Evolutionary conservation across 352 stramenopile species (phyloP).

Genomic region (Elongisporangium prolatum): DNA sequence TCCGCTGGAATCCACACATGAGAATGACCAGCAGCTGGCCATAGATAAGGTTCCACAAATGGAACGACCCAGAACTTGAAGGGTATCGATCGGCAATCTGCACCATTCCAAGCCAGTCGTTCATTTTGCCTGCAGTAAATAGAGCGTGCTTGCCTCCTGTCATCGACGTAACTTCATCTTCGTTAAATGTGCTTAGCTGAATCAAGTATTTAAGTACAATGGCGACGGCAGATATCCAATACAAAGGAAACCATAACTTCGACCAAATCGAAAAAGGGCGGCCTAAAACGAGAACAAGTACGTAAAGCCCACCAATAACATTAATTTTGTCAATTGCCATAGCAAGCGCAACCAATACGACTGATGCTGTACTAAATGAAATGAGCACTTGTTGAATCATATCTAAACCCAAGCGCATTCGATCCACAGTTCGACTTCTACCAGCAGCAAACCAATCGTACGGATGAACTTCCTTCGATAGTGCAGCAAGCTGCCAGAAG

Average conservation of each 20-base stretch:
- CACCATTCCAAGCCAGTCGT: constrained; percentile 54
- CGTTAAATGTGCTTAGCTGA: constrained; percentile 55
- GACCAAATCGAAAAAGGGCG: constrained; percentile 60
- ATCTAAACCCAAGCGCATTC: constrained; percentile 47
- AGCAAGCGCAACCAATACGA: constrained; percentile 70
- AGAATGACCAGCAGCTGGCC: constrained; percentile 65
- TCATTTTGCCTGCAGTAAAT: constrained; percentile 44
- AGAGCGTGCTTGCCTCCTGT: constrained; percentile 18
- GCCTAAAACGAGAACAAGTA: constrained; percentile 54
- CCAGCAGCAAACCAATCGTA: constrained; percentile 67
- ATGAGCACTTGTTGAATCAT: constrained; percentile 61
- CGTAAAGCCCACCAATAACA: constrained; percentile 60
- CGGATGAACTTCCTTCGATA: constrained; percentile 54
- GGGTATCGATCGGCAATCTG: constrained; percentile 38
- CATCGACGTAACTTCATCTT: constrained; percentile 10
- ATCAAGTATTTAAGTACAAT: constrained; percentile 62
- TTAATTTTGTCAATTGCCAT: constrained; percentile 56
- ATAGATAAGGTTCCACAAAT: constrained; percentile 49
- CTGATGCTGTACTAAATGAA: constrained; percentile 57
- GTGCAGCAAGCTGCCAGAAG: constrained; percentile 79
- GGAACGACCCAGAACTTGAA: constrained; percentile 18
- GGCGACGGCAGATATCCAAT: constrained; percentile 64
- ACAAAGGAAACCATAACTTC: constrained; percentile 72
- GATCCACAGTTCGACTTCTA: constrained; percentile 44
- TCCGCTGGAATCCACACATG: constrained; percentile 67